Percentiles rank a stretch among this genome's conserved stretches.
These are phyloP conservation scores for Magnusiomyces paraingens DNA, from an alignment of 1,139 yeast genomes.

Conservation along the genomic window DNA sequence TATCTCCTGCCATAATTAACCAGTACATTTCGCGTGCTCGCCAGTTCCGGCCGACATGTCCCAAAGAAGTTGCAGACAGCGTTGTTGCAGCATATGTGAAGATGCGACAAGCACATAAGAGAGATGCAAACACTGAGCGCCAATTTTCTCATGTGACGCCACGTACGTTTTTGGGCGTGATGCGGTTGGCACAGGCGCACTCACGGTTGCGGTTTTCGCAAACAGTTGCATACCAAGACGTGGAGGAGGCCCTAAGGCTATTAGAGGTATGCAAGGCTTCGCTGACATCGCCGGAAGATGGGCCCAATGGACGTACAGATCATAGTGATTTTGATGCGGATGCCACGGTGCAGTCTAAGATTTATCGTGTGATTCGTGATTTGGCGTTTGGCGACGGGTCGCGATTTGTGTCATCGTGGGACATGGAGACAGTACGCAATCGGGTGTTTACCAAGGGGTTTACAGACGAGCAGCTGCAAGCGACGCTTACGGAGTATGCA, in stretches of 20 bases:
- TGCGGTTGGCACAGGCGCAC: constrained; percentile 90
- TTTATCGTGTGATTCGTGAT: constrained; percentile 53
- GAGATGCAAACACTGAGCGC: constrained; percentile 67
- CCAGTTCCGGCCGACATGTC: constrained; percentile 76
- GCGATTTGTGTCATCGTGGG: constrained; percentile 38
- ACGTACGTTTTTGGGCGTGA: constrained; percentile 83
- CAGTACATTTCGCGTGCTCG: constrained; percentile 87
- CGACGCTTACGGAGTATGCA: constrained; percentile 69
- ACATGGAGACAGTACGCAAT: constrained; percentile 55
- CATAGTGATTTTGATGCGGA: constrained; percentile 35
- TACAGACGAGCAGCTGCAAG: constrained; percentile 70
- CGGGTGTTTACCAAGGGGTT: constrained; percentile 79
- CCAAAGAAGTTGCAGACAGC: constrained; percentile 81
- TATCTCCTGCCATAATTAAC: constrained; percentile 74
- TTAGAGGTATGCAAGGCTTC: constrained; percentile 82
- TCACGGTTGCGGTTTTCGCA: constrained; percentile 83
- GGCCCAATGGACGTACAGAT: constrained; percentile 11
- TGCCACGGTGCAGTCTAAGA: constrained; percentile 50
- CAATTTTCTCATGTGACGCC: constrained; percentile 93
- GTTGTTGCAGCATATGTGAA: constrained; percentile 83
- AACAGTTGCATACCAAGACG: constrained; percentile 68
- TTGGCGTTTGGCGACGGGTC: constrained; percentile 46
- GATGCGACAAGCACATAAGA: constrained; percentile 84
- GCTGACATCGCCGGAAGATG: constrained; percentile 46
- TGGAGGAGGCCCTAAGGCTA: constrained; percentile 90